Evolutionary conservation across 1,284 basidiomycete genomes (phyloP), one percentile per base, ranked within the genome.

Genomic region (Tranzscheliella williamsii): DNA sequence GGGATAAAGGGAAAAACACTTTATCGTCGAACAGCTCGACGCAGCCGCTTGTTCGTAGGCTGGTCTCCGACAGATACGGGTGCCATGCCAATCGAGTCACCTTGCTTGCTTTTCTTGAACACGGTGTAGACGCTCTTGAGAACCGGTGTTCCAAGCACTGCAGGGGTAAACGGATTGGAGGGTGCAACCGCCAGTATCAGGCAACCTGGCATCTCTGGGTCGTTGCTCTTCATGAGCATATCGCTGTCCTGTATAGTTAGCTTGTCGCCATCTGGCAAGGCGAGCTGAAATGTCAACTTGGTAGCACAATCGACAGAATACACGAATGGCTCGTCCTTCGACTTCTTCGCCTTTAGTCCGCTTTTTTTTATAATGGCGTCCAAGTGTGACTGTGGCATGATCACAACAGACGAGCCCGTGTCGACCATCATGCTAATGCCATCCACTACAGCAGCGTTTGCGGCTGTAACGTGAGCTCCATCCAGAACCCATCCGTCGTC

Each of bases 111-210:
- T n/a, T n/a, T n/a, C n/a, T n/a, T n/a, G n/a, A n/a, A n/a, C n/a
- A 61, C 57, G 23, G 47, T 50, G 24, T 61, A 61, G 11, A 61
- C 16, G 24, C 42, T 61, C 40, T 50, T 49, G n/a, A 61, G 51
- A 20, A 61, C 38, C 1, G 57, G 57, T 1, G 42, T 54, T 4
- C 50, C 57, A 7, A 42, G 45, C n/a, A 61, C 57, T 3, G 46
- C 27, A 7, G 57, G 57, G 21, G 46, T 11, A 24, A 54, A 54
- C 8, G 51, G 51, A 11, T 50, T 50, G 9, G 57, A 54, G 7
- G 50, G 53, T 2, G 50, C 57, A 4, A 61, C 45, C 15, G 54
- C 31, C 26, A 61, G 24, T 22, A 50, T 54, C 16, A 61, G 22
- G 34, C 57, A 61, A 12, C 57, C 57, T 1, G 51, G 51, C 50